A percentile compares a stretch with the other conserved stretches of the same genome.
phyloP scores from a whole-genome alignment of 139 green algal species.

The Tetraselmis chui region DNA sequence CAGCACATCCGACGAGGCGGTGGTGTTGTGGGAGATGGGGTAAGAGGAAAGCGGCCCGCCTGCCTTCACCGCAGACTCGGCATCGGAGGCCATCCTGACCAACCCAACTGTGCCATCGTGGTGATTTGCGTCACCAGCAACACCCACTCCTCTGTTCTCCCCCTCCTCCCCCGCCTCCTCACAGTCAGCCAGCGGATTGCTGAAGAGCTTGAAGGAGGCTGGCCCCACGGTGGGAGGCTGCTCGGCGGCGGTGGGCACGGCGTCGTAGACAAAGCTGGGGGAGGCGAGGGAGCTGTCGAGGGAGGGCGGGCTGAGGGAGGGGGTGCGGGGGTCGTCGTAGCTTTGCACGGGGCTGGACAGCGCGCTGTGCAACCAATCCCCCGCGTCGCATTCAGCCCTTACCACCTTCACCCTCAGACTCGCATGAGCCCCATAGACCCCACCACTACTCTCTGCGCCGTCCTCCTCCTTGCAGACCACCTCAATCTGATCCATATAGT shows the following conservation, averaged over 20 bases:
- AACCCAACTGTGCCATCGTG: not conserved
- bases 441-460: not conserved
- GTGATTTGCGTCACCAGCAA: not conserved
- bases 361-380: not conserved
- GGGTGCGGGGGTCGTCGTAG: not conserved
- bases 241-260: too few species aligned
- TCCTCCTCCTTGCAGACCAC: not conserved
- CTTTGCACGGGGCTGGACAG: not conserved
- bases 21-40: not conserved
- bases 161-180: not conserved
- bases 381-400: not conserved
- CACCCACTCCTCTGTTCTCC: not conserved
- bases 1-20: not conserved
- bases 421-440: too few species aligned
- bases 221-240: not conserved
- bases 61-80: not conserved
- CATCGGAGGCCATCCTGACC: not conserved
- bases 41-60: not conserved
- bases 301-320: not conserved
- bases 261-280: not conserved
- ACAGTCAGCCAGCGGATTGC: not conserved
- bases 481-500: not conserved
- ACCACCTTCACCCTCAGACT: not conserved
- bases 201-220: not conserved
- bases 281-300: not conserved